These are phyloP conservation scores for Nigrospora oryzae DNA, from an alignment of 2,329 filamentous ascomycete genomes.

Conservation along the genomic window DNA sequence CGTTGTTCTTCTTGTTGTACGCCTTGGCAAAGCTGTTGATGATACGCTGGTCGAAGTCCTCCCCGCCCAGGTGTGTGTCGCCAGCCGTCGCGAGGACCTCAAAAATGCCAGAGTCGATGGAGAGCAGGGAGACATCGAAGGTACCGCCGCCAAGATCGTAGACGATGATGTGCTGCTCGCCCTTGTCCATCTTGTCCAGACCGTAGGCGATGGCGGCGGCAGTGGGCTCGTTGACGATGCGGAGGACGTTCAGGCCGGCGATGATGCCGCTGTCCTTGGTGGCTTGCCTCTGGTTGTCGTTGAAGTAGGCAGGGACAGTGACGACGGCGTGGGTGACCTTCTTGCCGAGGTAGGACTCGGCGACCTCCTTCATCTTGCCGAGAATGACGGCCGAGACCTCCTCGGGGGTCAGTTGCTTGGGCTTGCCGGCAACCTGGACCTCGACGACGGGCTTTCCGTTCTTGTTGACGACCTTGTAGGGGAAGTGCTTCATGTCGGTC, in stretches of 20 bases:
- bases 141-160: slow-evolving; percentile 93
- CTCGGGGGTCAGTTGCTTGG: slow-evolving; percentile 72
- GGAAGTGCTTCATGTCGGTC: slow-evolving; percentile 95
- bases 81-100: slow-evolving; percentile 90
- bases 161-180: slow-evolving; percentile 82
- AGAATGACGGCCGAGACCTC: slow-evolving; percentile 76
- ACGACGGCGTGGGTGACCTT: slow-evolving; percentile 84
- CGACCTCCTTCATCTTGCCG: slow-evolving; percentile 78
- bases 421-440: slow-evolving; percentile 56
- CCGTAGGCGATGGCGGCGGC: slow-evolving; percentile 93
- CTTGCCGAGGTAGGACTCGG: slow-evolving; percentile 72
- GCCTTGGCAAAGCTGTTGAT: slow-evolving; percentile 94
- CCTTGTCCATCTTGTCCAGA: slow-evolving; percentile 69
- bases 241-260: slow-evolving; percentile 88
- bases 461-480: slow-evolving; percentile 88
- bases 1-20: slow-evolving; percentile 97
- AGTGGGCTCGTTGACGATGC: slow-evolving; percentile 94
- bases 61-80: slow-evolving; percentile 96
- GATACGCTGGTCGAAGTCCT: slow-evolving; percentile 97
- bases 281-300: slow-evolving; percentile 93
- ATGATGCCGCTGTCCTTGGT: slow-evolving; percentile 93
- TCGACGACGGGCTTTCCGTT: slow-evolving; percentile 82
- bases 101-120: slow-evolving; percentile 86
- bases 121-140: slow-evolving; percentile 89
- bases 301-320: slow-evolving; percentile 96